Evolutionary conservation across 2,329 filamentous ascomycete genomes (phyloP).

Genomic region (Amylocarpus encephaloides): DNA sequence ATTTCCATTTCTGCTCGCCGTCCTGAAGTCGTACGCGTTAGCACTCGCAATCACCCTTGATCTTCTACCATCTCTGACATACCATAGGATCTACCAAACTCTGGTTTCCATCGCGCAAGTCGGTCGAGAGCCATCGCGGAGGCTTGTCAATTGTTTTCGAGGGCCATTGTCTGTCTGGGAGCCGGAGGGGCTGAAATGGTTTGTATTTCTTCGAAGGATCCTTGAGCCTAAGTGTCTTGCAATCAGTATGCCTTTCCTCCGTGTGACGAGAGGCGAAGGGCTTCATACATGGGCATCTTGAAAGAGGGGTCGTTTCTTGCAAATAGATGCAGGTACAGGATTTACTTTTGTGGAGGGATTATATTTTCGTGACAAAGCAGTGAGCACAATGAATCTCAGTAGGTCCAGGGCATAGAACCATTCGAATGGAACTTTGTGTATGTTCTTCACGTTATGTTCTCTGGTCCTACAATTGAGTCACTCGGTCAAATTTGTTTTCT

Average conservation of each 20-base stretch:
- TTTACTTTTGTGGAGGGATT: no score
- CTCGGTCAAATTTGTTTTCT: no score
- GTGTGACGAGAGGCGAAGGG: neutral
- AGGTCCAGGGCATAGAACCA: no score
- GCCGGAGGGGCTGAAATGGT: constrained; percentile 54
- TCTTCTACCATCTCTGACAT: constrained; percentile 30
- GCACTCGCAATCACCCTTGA: neutral
- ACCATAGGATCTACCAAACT: constrained; percentile 90
- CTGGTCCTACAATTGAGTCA: no score
- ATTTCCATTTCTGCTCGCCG: constrained; percentile 88
- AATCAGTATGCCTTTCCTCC: neutral
- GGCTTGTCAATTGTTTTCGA: constrained; percentile 64
- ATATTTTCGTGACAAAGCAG: no score
- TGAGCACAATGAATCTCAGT: no score
- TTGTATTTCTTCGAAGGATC: constrained; percentile 72
- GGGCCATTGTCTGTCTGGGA: constrained; percentile 53
- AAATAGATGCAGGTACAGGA: no score
- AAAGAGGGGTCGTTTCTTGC: neutral
- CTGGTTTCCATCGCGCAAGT: constrained; percentile 90
- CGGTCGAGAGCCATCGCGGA: constrained; percentile 84
- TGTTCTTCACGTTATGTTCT: no score
- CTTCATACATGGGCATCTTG: constrained; percentile 11
- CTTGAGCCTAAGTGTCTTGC: constrained; percentile 50
- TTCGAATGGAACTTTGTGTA: no score
- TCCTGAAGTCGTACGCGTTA: constrained; percentile 47